A percentile compares a stretch with the other conserved stretches of the same genome.
These are phyloP conservation scores for Lablab purpureus DNA, from an alignment of 306 rosid genomes.

Conservation along the genomic window DNA sequence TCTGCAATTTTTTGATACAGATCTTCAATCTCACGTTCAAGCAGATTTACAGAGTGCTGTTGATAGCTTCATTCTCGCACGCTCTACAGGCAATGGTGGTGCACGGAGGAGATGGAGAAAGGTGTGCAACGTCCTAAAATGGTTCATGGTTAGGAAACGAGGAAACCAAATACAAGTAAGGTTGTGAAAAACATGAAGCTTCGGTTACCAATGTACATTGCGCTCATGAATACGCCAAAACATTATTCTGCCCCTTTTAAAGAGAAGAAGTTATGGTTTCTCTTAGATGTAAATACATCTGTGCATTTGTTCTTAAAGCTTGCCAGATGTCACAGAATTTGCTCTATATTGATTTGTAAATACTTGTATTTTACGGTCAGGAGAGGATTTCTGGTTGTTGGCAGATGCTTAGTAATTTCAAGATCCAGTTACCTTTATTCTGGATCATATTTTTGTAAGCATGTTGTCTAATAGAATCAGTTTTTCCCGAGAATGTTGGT, in stretches of 20 bases:
- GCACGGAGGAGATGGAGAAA: conserved; percentile 92
- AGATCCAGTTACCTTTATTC: conserved; percentile 41
- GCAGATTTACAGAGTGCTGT: conserved; percentile 71
- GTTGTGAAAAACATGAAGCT: conserved; percentile 40
- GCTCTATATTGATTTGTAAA: conserved; percentile 49
- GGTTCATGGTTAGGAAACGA: conserved; percentile 68
- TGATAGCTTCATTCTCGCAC: conserved; percentile 57
- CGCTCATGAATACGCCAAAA: conserved; percentile 47
- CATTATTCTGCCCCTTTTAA: conserved; percentile 45
- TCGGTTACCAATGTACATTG: conserved; percentile 44
- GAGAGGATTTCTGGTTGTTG: conserved; percentile 49
- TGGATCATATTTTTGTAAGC: conserved; percentile 49
- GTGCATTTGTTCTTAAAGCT: conserved; percentile 44
- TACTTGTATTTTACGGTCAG: conserved; percentile 40
- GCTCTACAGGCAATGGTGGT: conserved; percentile 50
- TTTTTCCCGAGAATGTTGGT: conserved; percentile 30
- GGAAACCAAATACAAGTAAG: conserved; percentile 43
- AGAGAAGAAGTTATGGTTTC: conserved; percentile 46
- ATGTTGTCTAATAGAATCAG: conserved; percentile 36
- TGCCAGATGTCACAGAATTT: conserved; percentile 46
- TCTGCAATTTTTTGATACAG: conserved; percentile 71
- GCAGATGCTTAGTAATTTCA: conserved; percentile 39
- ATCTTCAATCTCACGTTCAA: conserved; percentile 60
- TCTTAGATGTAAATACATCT: conserved; percentile 58
- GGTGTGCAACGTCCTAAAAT: conserved; percentile 76